A percentile compares a stretch with the other conserved stretches of the same genome.
phyloP scores from a whole-genome alignment of 192 early-diverging fungal genomes.

The Coemansia sp. region DNA sequence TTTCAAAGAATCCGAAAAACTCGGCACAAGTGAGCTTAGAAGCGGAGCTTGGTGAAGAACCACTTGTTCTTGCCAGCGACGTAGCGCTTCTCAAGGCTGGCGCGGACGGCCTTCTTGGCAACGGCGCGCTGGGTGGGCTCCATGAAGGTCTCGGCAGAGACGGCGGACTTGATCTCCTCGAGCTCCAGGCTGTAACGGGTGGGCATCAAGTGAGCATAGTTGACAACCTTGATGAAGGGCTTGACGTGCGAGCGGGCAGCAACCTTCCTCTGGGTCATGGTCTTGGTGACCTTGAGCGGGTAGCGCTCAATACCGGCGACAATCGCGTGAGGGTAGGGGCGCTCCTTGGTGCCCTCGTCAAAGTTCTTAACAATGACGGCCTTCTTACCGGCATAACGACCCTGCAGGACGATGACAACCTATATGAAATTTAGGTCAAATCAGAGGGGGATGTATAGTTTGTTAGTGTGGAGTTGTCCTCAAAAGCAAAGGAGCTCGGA shows the following conservation, averaged over 20 bases:
- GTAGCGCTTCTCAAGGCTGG: slow-evolving; percentile 96
- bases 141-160: slow-evolving; percentile 87
- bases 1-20: background rate
- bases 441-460: slow-evolving; percentile 9
- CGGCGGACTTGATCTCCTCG: slow-evolving; percentile 84
- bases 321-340: slow-evolving; percentile 96
- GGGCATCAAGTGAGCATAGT: slow-evolving; percentile 99
- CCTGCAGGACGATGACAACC: slow-evolving; percentile 97
- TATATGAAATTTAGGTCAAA: slow-evolving; percentile 32
- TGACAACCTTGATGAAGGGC: slow-evolving; percentile 98
- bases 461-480: background rate
- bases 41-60: slow-evolving; percentile 99
- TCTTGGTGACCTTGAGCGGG: slow-evolving; percentile 95
- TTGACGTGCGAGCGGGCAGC: slow-evolving; percentile 97
- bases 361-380: slow-evolving; percentile 95
- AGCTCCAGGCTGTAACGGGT: slow-evolving; percentile 98
- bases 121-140: slow-evolving; percentile 88
- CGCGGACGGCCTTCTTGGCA: slow-evolving; percentile 94
- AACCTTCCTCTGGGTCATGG: slow-evolving; percentile 93
- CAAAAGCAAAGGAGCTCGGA: background rate
- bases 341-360: slow-evolving; percentile 97
- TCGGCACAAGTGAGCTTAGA: slow-evolving; percentile 56
- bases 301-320: slow-evolving; percentile 97
- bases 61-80: slow-evolving; percentile 99
- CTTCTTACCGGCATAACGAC: slow-evolving; percentile 99